phyloP scores from a whole-genome alignment of 805 yeast genomes.

The Phaffomyces thermotolerans region DNA sequence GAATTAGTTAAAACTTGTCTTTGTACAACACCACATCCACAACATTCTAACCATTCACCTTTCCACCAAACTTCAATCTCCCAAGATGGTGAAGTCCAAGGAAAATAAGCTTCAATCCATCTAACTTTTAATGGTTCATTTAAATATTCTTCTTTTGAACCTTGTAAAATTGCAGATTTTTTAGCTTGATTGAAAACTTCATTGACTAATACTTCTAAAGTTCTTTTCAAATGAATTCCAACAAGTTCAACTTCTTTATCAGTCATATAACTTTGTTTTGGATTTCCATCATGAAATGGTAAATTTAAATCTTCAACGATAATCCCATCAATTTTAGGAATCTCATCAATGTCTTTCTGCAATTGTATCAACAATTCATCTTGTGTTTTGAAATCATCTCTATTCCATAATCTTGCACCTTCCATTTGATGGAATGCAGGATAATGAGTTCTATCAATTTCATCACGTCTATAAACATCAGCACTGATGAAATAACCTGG shows the following conservation, averaged over 20 bases:
- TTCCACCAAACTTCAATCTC: constrained; percentile 99
- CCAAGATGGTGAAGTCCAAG: constrained; percentile 99
- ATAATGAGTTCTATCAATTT: constrained; percentile 91
- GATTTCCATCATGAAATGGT: constrained; percentile 51
- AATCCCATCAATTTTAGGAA: constrained; percentile 61
- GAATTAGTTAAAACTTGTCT: constrained; percentile 71
- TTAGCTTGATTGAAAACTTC: constrained; percentile 73
- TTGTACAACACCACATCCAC: constrained; percentile 90
- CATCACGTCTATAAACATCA: constrained; percentile 93
- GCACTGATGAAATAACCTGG: constrained; percentile 93
- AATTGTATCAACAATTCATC: constrained; percentile 37
- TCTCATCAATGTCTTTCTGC: constrained; percentile 48
- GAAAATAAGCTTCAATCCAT: constrained; percentile 94
- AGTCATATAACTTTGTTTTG: constrained; percentile 74
- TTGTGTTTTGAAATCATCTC: constrained; percentile 28
- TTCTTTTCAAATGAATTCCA: constrained; percentile 73
- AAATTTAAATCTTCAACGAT: constrained; percentile 70
- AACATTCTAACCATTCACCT: constrained; percentile 95
- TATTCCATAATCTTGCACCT: constrained; percentile 84
- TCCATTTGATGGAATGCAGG: constrained; percentile 98
- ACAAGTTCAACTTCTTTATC: constrained; percentile 62
- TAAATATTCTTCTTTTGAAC: constrained; percentile 48
- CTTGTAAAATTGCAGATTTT: constrained; percentile 52
- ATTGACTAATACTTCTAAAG: constrained; percentile 75
- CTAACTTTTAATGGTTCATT: constrained; percentile 76